Evolutionary conservation across 129 eudicot genomes (phyloP), one percentile per base, ranked within the genome.

Genomic region (Centella asiatica): DNA sequence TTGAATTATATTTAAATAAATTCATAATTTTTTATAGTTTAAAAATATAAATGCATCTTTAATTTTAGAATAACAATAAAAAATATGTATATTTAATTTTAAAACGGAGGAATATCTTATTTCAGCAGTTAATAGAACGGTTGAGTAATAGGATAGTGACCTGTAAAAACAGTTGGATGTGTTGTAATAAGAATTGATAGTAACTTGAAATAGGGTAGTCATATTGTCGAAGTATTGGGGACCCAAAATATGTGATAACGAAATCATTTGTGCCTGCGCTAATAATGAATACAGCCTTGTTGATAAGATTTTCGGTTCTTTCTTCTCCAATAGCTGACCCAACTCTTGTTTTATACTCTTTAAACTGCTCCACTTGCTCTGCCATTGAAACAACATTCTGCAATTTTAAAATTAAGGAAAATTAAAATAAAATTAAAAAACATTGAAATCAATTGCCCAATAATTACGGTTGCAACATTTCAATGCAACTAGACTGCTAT

Each of bases 191-290:
- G 50, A 72, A 77, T 4, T 76, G 60, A 17, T 68, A 64, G 76
- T 70, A 67, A 12, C 14, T 20, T 34, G 92, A 65, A 39, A 68
- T 15, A 63, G 44, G 44, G 74, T 71, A 77, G 42, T 57, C 50
- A 51, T 77, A 15, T 0, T 71, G 56, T 19, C 81, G 66, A 46
- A n/a, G n/a, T n/a, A 70, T n/a, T 4, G 59, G 7, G 7, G 78
- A 71, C 0, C 65, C 72, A 54, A 66, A 79, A 77, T 90, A 90
- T 62, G 69, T 86, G 20, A 83, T 45, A 0, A 78, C 66, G 51
- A 70, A 78, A 70, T 90, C 97, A 53, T 90, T 90, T 33, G 97
- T 86, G 6, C 95, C 89, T 0, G 93, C 86, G 47, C 95, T 86
- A 1, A 90, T 9, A 10, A 90, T 6, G 50, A 66, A 77, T 0